phyloP scores from a whole-genome alignment of 1,284 basidiomycete genomes.

The Moesziomyces sp. region DNA sequence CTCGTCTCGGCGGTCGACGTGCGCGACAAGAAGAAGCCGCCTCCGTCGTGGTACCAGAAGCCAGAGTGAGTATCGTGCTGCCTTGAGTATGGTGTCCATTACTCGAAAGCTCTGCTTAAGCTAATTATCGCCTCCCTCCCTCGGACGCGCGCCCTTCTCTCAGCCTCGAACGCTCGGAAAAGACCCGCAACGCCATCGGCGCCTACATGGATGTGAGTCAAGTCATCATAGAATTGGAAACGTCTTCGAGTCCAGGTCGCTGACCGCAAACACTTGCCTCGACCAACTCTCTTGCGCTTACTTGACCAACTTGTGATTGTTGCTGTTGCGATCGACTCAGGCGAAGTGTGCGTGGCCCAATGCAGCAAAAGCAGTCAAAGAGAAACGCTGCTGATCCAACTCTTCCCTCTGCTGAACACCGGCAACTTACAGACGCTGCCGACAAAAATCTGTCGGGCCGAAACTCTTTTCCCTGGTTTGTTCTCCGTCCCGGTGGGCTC shows the following conservation, averaged over 20 bases:
- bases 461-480: conserved; percentile 76
- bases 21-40: conserved; percentile 71
- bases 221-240: too few relatives aligned
- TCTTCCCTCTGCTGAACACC: background rate
- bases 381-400: background rate
- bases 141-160: conserved; percentile 8
- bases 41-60: conserved; percentile 38
- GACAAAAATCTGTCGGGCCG: conserved; percentile 76
- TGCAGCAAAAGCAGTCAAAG: background rate
- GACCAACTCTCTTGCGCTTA: too few relatives aligned
- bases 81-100: background rate
- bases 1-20: conserved; percentile 76
- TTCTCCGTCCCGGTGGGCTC: conserved; percentile 76
- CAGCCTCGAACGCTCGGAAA: conserved; percentile 63
- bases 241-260: background rate
- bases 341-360: conserved; percentile 10
- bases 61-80: conserved; percentile 69
- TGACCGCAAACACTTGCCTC: background rate
- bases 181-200: conserved; percentile 46
- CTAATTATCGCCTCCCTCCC: background rate
- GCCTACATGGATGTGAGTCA: conserved; percentile 51
- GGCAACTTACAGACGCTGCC: conserved; percentile 71
- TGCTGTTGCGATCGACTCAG: conserved; percentile 1
- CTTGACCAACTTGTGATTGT: too few relatives aligned
- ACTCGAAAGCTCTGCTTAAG: background rate